These are phyloP conservation scores for Kwoniella europaea DNA, from an alignment of 768 basidiomycete genomes.

Conservation along the genomic window DNA sequence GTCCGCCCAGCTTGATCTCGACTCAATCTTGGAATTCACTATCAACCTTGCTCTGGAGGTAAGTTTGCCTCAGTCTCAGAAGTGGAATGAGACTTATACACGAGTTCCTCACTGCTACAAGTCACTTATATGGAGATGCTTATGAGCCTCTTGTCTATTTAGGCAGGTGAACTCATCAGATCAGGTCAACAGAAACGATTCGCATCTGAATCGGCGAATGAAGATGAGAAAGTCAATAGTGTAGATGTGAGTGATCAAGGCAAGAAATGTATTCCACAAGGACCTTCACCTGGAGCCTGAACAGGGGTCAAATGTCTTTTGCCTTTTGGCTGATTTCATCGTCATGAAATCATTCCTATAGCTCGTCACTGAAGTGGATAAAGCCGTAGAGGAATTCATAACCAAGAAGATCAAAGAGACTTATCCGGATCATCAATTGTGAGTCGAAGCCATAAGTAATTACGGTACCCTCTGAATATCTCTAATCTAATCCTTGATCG, in stretches of 20 bases:
- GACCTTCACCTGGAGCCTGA: too few species aligned
- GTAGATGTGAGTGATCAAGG: conserved; percentile 66
- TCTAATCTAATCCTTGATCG: too few species aligned
- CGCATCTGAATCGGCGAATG: conserved; percentile 61
- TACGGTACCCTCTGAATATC: too few species aligned
- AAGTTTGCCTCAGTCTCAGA: neutral
- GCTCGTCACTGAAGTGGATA: conserved; percentile 93
- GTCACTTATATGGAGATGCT: neutral
- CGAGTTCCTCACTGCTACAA: too few species aligned
- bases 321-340: too few species aligned
- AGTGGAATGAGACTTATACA: neutral
- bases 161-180: conserved; percentile 60
- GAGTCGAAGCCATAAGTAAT: conserved; percentile 16
- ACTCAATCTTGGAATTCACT: conserved; percentile 28
- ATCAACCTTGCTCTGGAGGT: conserved; percentile 36
- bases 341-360: conserved; percentile 13
- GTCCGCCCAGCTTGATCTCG: conserved; percentile 29
- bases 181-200: conserved; percentile 69
- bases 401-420: conserved; percentile 67
- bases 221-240: conserved; percentile 88
- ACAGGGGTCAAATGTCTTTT: too few species aligned
- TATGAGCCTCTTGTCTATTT: neutral
- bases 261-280: too few species aligned
- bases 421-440: conserved; percentile 85
- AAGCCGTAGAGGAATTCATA: conserved; percentile 84